phyloP scores from a whole-genome alignment of 768 basidiomycete species.

The Hygrophoropsis aurantiaca region DNA sequence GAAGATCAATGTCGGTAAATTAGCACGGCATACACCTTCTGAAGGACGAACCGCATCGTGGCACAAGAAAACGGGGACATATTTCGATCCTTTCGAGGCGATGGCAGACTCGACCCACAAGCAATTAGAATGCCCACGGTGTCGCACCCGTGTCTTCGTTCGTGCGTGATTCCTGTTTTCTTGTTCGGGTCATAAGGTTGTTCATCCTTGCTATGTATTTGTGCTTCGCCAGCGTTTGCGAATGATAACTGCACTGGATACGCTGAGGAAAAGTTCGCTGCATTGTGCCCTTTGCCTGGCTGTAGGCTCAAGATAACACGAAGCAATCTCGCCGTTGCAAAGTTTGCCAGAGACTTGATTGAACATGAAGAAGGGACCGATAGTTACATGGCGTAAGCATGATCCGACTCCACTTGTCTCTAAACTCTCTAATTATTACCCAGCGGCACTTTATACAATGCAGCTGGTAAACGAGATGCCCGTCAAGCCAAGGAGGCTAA shows the following conservation, averaged over 20 bases:
- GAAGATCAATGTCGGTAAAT: conserved; percentile 25
- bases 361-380: conserved; percentile 15
- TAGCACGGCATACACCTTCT: conserved; percentile 14
- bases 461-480: conserved; percentile 23
- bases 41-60: conserved; percentile 15
- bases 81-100: conserved; percentile 38
- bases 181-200: no score
- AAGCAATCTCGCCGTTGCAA: conserved; percentile 40
- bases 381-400: conserved; percentile 37
- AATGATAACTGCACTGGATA: conserved; percentile 46
- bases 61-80: conserved; percentile 23
- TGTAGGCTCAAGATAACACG: conserved; percentile 44
- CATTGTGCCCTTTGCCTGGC: conserved; percentile 33
- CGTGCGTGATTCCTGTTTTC: conserved; percentile 26
- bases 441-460: conserved; percentile 37
- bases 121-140: conserved; percentile 34
- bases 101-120: conserved; percentile 21
- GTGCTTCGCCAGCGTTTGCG: conserved; percentile 35
- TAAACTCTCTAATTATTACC: background rate
- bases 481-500: conserved; percentile 28
- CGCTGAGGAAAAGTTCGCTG: conserved; percentile 40
- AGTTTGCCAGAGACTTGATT: conserved; percentile 42
- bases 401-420: background rate
- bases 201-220: background rate
- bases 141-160: conserved; percentile 23